A percentile compares a stretch with the other conserved stretches of the same genome.
phyloP scores from a whole-genome alignment of 140 eudicot genomes.

The Cichorium intybus region DNA sequence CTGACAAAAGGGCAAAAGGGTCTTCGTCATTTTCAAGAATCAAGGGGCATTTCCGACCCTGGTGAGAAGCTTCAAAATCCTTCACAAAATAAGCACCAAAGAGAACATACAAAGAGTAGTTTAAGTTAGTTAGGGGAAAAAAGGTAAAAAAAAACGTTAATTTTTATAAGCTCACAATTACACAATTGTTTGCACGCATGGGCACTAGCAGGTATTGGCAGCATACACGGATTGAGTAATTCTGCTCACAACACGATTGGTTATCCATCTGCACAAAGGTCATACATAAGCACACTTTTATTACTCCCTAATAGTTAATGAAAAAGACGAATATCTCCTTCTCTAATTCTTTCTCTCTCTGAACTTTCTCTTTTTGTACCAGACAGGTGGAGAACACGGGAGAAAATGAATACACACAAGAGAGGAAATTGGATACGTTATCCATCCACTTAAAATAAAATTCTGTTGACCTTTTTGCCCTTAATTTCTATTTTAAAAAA shows the following conservation, averaged over 20 bases:
- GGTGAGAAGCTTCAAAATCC: slow-evolving; percentile 48
- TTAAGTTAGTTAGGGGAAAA: slow-evolving; percentile 48
- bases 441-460: too few relatives aligned
- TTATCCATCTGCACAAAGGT: slow-evolving; percentile 99
- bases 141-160: too few relatives aligned
- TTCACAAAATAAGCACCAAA: background rate
- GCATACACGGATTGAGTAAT: slow-evolving; percentile 97
- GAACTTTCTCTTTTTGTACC: too few relatives aligned
- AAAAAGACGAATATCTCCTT: too few relatives aligned
- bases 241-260: slow-evolving; percentile 98
- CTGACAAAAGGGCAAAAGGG: slow-evolving; percentile 80
- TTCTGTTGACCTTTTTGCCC: too few relatives aligned
- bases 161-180: slow-evolving; percentile 70
- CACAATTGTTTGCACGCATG: slow-evolving; percentile 98
- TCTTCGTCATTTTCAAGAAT: slow-evolving; percentile 44
- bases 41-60: slow-evolving; percentile 53
- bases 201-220: slow-evolving; percentile 99
- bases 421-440: too few relatives aligned
- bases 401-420: too few relatives aligned
- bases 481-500: too few relatives aligned
- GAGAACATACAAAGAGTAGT: background rate
- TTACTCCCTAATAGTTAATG: too few relatives aligned
- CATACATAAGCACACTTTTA: slow-evolving; percentile 82
- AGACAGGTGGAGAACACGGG: too few relatives aligned
- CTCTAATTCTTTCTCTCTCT: too few relatives aligned